Conservation (phyloP, 441 rosid species). For the Pelargonium australe region DNA sequence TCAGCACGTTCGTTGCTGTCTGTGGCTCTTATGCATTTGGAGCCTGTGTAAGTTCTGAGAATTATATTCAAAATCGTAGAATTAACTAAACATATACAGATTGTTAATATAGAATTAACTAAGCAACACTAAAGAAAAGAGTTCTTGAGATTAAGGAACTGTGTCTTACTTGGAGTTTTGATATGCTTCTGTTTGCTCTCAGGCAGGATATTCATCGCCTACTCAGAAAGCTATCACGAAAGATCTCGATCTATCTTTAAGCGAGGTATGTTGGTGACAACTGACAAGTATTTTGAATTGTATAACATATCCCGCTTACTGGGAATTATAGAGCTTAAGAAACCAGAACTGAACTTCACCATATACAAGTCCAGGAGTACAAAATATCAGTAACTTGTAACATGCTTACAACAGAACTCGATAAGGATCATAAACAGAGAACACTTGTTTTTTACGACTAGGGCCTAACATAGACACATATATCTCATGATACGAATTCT, state of each 20-base stretch:
- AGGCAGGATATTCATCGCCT: slow-evolving; percentile 93
- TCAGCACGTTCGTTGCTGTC: slow-evolving; percentile 73
- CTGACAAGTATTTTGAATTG: background rate
- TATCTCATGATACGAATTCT: background rate
- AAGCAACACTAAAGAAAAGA: background rate
- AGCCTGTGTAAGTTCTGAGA: slow-evolving; percentile 55
- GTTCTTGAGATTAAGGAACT: background rate
- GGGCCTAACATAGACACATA: no score
- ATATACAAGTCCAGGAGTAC: background rate
- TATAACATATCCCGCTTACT: background rate
- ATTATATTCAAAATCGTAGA: background rate
- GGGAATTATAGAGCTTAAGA: background rate
- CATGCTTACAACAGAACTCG: background rate
- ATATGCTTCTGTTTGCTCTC: slow-evolving; percentile 25
- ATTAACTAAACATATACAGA: no score
- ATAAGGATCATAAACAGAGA: background rate
- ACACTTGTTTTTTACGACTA: background rate
- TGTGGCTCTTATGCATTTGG: slow-evolving; percentile 89
- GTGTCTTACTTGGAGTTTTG: background rate
- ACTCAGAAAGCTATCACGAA: slow-evolving; percentile 64
- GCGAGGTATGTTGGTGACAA: slow-evolving; percentile 43
- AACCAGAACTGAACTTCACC: background rate
- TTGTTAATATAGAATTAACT: background rate
- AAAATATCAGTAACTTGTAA: background rate
- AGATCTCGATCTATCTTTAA: slow-evolving; percentile 57